Evolutionary conservation across 495 filamentous ascomycete genomes (phyloP).

Genomic region (Tirmania nivea): DNA sequence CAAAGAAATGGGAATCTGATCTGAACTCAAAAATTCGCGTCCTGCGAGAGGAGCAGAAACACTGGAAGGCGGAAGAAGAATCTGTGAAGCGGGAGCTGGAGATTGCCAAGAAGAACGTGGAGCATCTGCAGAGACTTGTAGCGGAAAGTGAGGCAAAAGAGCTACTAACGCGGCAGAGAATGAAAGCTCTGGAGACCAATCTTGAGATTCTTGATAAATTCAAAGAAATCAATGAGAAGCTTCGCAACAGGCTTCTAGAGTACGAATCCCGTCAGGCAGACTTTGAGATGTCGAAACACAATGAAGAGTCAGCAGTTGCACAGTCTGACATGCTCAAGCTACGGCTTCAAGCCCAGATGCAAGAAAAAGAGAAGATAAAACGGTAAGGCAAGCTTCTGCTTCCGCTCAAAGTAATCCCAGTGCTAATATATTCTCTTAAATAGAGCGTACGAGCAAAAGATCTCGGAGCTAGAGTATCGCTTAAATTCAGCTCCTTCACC

Average conservation of each 20-base stretch:
- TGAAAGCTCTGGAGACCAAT: slow-evolving; percentile 34
- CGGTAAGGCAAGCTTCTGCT: slow-evolving; percentile 6
- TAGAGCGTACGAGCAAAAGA: slow-evolving; percentile 24
- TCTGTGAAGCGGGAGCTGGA: slow-evolving; percentile 32
- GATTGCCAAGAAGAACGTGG: slow-evolving; percentile 29
- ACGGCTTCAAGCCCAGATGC: slow-evolving; percentile 31
- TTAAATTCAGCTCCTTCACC: slow-evolving; percentile 20
- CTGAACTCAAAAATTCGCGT: slow-evolving; percentile 35
- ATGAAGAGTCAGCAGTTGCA: slow-evolving; percentile 29
- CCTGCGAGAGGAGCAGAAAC: slow-evolving; percentile 45
- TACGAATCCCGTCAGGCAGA: slow-evolving; percentile 37
- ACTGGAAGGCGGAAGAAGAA: slow-evolving; percentile 34
- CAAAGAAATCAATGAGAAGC: slow-evolving; percentile 32
- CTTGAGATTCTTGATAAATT: slow-evolving; percentile 38
- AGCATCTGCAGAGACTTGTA: slow-evolving; percentile 34
- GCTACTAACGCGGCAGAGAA: slow-evolving; percentile 33
- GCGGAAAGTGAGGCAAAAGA: slow-evolving; percentile 39
- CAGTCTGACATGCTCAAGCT: slow-evolving; percentile 30
- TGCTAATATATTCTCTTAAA: slow-evolving; percentile 23
- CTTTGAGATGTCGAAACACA: slow-evolving; percentile 28
- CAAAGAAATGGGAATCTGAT: slow-evolving; percentile 49
- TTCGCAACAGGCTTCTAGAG: slow-evolving; percentile 32
- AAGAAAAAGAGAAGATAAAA: slow-evolving; percentile 27
- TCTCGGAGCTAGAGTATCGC: slow-evolving; percentile 23
- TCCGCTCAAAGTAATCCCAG: neutral